phyloP scores from a whole-genome alignment of 768 basidiomycete genomes.

The Pisolithus tinctorius region DNA sequence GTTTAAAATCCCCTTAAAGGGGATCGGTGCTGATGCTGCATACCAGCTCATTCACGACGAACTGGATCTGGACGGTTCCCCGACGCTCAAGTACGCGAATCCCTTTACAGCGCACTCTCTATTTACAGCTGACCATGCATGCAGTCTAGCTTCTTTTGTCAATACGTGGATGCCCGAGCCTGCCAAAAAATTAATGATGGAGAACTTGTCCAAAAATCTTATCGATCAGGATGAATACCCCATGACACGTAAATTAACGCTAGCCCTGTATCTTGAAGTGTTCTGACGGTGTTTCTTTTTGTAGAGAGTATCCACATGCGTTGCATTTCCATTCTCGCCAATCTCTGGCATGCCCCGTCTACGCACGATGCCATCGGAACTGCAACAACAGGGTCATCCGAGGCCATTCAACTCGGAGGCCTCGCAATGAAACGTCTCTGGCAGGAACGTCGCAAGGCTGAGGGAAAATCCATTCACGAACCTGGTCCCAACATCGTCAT shows the following conservation, averaged over 20 bases:
- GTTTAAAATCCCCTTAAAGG: constrained; percentile 57
- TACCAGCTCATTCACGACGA: constrained; percentile 64
- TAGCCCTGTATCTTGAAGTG: background rate
- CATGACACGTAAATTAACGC: constrained; percentile 33
- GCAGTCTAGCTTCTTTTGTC: constrained; percentile 55
- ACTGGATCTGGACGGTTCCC: constrained; percentile 47
- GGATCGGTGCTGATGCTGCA: constrained; percentile 43
- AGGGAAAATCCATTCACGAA: constrained; percentile 58
- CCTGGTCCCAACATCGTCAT: constrained; percentile 62
- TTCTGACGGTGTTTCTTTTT: background rate
- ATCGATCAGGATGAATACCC: constrained; percentile 71
- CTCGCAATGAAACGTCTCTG: constrained; percentile 66
- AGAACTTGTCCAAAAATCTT: constrained; percentile 62
- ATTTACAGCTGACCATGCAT: constrained; percentile 1
- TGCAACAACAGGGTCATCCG: constrained; percentile 64
- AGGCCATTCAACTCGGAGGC: constrained; percentile 69
- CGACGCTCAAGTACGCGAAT: constrained; percentile 41
- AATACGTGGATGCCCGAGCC: constrained; percentile 56
- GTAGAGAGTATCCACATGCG: constrained; percentile 39
- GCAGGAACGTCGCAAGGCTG: constrained; percentile 61
- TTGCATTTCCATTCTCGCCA: constrained; percentile 51
- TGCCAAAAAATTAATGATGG: constrained; percentile 50
- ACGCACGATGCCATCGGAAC: constrained; percentile 53
- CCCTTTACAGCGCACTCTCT: background rate
- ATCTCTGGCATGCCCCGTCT: constrained; percentile 62